These are phyloP conservation scores for Ganoderma leucocontextum DNA, from an alignment of 1,284 basidiomycete genomes.

Conservation along the genomic window DNA sequence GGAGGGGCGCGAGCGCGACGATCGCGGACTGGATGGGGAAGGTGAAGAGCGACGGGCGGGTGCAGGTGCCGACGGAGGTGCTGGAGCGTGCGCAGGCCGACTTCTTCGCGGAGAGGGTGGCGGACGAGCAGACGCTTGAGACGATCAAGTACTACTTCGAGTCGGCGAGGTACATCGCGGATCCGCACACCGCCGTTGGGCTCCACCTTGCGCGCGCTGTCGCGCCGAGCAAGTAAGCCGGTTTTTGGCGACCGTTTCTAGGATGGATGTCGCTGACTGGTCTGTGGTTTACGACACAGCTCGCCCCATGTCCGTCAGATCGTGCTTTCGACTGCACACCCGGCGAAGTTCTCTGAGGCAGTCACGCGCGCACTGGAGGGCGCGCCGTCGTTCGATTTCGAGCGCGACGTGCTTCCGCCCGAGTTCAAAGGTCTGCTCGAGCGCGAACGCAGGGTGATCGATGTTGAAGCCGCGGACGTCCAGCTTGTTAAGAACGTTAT, in stretches of 20 bases:
- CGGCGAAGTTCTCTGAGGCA: constrained; percentile 97
- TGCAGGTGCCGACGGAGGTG: constrained; percentile 78
- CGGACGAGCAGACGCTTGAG: constrained; percentile 86
- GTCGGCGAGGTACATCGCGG: constrained; percentile 82
- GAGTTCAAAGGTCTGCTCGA: constrained; percentile 86
- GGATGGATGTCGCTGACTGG: constrained; percentile 13
- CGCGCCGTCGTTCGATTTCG: constrained; percentile 76
- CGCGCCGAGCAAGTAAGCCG: constrained; percentile 44
- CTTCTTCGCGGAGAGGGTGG: constrained; percentile 89
- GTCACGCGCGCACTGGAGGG: constrained; percentile 79
- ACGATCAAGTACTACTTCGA: constrained; percentile 83
- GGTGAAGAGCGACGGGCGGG: constrained; percentile 83
- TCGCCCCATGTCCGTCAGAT: constrained; percentile 72
- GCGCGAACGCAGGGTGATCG: constrained; percentile 78
- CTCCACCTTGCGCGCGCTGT: constrained; percentile 71
- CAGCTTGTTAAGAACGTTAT: constrained; percentile 79
- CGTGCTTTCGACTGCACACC: constrained; percentile 95
- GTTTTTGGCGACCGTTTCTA: constrained; percentile 6
- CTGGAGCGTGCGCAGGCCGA: constrained; percentile 81
- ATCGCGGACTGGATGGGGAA: constrained; percentile 89
- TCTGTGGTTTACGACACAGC: constrained; percentile 45
- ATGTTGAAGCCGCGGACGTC: constrained; percentile 74
- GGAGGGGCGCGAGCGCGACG: constrained; percentile 69
- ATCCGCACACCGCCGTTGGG: constrained; percentile 98
- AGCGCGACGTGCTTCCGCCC: constrained; percentile 78